These are phyloP conservation scores for Pisolithus orientalis DNA, from an alignment of 768 basidiomycete species.

Conservation along the genomic window DNA sequence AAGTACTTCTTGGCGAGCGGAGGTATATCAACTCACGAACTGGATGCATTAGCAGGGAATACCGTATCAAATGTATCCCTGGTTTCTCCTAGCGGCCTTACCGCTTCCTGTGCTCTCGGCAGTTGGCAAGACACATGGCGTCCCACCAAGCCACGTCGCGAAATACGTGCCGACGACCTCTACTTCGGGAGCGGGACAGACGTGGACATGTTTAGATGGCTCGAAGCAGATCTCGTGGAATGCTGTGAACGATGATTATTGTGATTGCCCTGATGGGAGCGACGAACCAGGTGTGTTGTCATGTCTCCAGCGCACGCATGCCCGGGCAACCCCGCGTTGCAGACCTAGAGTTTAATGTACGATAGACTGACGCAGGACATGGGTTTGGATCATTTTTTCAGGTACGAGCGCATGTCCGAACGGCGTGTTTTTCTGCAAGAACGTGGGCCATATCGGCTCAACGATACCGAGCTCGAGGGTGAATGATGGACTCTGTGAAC, in stretches of 20 bases:
- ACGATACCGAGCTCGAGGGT: conserved; percentile 77
- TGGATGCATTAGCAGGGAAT: neutral
- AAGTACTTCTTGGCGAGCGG: too few species aligned
- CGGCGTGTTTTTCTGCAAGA: conserved; percentile 75
- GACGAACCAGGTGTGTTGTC: conserved; percentile 76
- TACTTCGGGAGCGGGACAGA: conserved; percentile 31
- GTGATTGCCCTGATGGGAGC: conserved; percentile 91
- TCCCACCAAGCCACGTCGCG: conserved; percentile 45
- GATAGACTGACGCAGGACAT: conserved; percentile 5
- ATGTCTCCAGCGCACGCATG: neutral
- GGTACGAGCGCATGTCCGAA: conserved; percentile 83
- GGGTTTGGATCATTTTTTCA: conserved; percentile 22
- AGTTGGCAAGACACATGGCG: conserved; percentile 49
- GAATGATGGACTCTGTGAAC: conserved; percentile 89
- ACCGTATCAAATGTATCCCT: conserved; percentile 37
- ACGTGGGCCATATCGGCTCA: conserved; percentile 82
- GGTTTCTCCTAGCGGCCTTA: conserved; percentile 35
- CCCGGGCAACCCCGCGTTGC: too few species aligned
- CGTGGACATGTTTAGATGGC: conserved; percentile 79
- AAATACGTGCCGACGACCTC: conserved; percentile 48
- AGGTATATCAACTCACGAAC: too few species aligned
- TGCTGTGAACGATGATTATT: conserved; percentile 90
- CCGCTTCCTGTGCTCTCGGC: conserved; percentile 36
- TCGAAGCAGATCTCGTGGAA: conserved; percentile 71
- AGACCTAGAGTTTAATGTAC: neutral